A percentile compares a stretch with the other conserved stretches of the same genome.
Evolutionary conservation across 768 basidiomycete genomes (phyloP).

Genomic region (Tulasnella sp.): DNA sequence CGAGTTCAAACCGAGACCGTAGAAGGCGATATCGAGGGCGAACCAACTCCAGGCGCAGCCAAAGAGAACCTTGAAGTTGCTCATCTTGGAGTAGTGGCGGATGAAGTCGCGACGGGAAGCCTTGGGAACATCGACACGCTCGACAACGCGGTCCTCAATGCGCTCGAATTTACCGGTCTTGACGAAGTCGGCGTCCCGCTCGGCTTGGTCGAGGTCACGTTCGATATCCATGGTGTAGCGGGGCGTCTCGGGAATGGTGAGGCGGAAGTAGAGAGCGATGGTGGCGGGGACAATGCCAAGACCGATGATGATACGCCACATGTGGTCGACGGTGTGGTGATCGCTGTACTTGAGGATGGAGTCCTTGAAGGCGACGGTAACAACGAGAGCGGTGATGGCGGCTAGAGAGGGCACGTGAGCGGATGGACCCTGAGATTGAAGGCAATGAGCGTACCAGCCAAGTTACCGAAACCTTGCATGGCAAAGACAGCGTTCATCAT

Average conservation of each 20-base stretch:
- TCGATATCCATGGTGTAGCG: slow-evolving; percentile 90
- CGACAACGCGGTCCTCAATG: slow-evolving; percentile 39
- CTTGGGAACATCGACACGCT: slow-evolving; percentile 55
- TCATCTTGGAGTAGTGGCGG: slow-evolving; percentile 49
- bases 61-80: slow-evolving; percentile 67
- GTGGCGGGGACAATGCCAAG: slow-evolving; percentile 72
- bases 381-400: slow-evolving; percentile 50
- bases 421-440: no score
- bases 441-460: slow-evolving; percentile 42
- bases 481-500: slow-evolving; percentile 88
- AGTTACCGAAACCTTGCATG: slow-evolving; percentile 77
- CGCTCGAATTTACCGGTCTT: slow-evolving; percentile 21
- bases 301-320: slow-evolving; percentile 83
- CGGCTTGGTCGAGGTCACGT: slow-evolving; percentile 63
- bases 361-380: slow-evolving; percentile 56
- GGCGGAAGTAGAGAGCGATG: slow-evolving; percentile 56
- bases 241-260: slow-evolving; percentile 73
- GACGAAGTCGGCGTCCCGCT: slow-evolving; percentile 57
- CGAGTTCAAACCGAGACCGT: slow-evolving; percentile 69
- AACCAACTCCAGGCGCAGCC: slow-evolving; percentile 81
- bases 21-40: slow-evolving; percentile 79
- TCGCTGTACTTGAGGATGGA: slow-evolving; percentile 35
- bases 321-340: slow-evolving; percentile 48
- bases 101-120: slow-evolving; percentile 57
- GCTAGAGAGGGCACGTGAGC: no score